Evolutionary conservation across 768 basidiomycete genomes (phyloP).

Genomic region (Sporobolomyces pararoseus): DNA sequence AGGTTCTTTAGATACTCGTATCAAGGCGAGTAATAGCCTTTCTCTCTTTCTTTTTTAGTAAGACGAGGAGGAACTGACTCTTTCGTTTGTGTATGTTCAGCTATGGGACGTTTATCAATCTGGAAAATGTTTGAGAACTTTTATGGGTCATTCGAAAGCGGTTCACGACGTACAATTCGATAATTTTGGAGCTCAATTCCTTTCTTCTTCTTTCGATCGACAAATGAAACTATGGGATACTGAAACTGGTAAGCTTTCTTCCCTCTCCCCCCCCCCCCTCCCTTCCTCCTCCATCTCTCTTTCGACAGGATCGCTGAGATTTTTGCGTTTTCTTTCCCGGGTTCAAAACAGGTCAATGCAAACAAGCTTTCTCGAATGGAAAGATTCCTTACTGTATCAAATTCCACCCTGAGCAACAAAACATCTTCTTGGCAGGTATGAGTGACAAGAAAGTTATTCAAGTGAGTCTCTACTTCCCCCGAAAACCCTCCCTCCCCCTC

Average conservation of each 20-base stretch:
- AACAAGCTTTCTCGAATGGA: slow-evolving; percentile 94
- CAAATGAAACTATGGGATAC: slow-evolving; percentile 99
- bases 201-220: slow-evolving; percentile 91
- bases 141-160: slow-evolving; percentile 92
- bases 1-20: slow-evolving; percentile 96
- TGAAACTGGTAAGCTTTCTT: slow-evolving; percentile 62
- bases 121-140: slow-evolving; percentile 92
- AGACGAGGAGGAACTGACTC: no score
- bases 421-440: slow-evolving; percentile 97
- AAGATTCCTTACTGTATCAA: slow-evolving; percentile 93
- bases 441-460: slow-evolving; percentile 99
- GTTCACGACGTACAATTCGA: slow-evolving; percentile 96
- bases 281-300: background rate
- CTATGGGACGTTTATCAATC: slow-evolving; percentile 98
- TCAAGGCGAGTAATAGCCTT: slow-evolving; percentile 62
- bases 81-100: no score
- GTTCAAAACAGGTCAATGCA: slow-evolving; percentile 70
- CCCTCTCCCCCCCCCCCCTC: background rate
- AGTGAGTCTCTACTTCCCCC: slow-evolving; percentile 54
- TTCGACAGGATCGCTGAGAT: background rate
- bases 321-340: no score
- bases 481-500: background rate
- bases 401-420: slow-evolving; percentile 95
- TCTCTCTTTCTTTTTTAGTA: background rate
- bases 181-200: slow-evolving; percentile 81